Percentiles rank a stretch among this genome's conserved stretches.
These are phyloP conservation scores for Ogataea salicorniae DNA, from an alignment of 805 yeast genomes.

Conservation along the genomic window DNA sequence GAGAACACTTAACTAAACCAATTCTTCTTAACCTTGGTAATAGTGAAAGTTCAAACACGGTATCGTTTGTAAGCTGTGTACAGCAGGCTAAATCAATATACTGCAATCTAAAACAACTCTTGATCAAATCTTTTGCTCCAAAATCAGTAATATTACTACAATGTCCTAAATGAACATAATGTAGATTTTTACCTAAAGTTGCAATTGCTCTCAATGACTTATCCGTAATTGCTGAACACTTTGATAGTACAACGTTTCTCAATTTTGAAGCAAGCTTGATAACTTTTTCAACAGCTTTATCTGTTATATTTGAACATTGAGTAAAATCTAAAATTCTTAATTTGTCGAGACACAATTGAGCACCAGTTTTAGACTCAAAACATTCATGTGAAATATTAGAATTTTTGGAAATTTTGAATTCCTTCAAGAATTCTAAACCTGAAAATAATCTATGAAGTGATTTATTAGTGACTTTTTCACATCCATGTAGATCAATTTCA, in stretches of 20 bases:
- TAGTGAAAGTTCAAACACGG: slow-evolving; percentile 69
- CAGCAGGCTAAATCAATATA: slow-evolving; percentile 96
- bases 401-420: slow-evolving; percentile 76
- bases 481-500: slow-evolving; percentile 83
- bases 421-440: slow-evolving; percentile 69
- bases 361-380: slow-evolving; percentile 35
- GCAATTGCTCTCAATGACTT: slow-evolving; percentile 67
- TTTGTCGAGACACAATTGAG: slow-evolving; percentile 45
- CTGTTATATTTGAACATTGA: slow-evolving; percentile 76
- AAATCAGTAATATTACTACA: slow-evolving; percentile 85
- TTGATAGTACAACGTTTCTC: slow-evolving; percentile 82
- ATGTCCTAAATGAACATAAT: slow-evolving; percentile 90
- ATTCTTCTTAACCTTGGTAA: slow-evolving; percentile 81
- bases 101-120: slow-evolving; percentile 77
- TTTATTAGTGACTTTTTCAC: slow-evolving; percentile 67
- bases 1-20: slow-evolving; percentile 86
- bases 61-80: slow-evolving; percentile 76
- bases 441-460: slow-evolving; percentile 53
- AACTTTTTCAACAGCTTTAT: slow-evolving; percentile 66
- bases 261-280: slow-evolving; percentile 77
- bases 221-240: slow-evolving; percentile 85
- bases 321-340: slow-evolving; percentile 82
- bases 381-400: slow-evolving; percentile 63
- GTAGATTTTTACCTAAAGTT: slow-evolving; percentile 70
- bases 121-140: slow-evolving; percentile 72